A percentile compares a stretch with the other conserved stretches of the same genome.
Conservation (phyloP, 495 filamentous ascomycete species). For the Poronia punctata region DNA sequence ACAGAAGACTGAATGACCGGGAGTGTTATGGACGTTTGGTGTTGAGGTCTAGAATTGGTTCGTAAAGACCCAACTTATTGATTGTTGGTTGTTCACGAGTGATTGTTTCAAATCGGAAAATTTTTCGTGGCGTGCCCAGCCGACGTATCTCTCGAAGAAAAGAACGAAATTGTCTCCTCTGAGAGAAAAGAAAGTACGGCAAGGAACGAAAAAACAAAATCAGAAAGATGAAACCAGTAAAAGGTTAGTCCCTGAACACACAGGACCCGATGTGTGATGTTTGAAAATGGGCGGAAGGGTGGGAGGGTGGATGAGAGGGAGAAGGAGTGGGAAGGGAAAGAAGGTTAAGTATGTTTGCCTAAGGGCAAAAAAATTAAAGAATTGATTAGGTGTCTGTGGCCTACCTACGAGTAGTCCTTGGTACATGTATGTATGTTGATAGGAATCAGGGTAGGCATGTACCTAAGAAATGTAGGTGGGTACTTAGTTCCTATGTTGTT, state of each 20-base stretch:
- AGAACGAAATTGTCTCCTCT: constrained; percentile 30
- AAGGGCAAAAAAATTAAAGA: constrained; percentile 21
- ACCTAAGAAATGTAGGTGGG: too few relatives aligned
- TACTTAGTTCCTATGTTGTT: too few relatives aligned
- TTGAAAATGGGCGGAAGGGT: constrained; percentile 4
- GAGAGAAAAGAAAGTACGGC: constrained; percentile 22
- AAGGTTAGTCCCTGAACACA: constrained; percentile 11
- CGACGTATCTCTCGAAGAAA: constrained; percentile 30
- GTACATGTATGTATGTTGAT: too few relatives aligned
- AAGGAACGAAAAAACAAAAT: constrained; percentile 9
- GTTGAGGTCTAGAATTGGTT: neutral
- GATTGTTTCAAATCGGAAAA: constrained; percentile 16
- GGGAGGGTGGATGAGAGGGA: constrained; percentile 1
- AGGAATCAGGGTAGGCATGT: too few relatives aligned
- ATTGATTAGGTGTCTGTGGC: constrained; percentile 28
- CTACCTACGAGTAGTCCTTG: too few relatives aligned
- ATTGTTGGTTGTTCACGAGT: constrained; percentile 4
- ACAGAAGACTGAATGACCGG: neutral
- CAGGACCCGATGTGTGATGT: constrained; percentile 10
- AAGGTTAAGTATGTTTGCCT: constrained; percentile 4
- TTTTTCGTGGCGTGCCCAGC: constrained; percentile 25
- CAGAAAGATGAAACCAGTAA: constrained; percentile 4
- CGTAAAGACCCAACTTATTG: neutral
- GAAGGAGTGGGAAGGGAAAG: constrained; percentile 3
- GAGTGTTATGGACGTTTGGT: neutral